These are phyloP conservation scores for Cyberlindnera petersonii DNA, from an alignment of 805 yeast genomes.

Conservation along the genomic window DNA sequence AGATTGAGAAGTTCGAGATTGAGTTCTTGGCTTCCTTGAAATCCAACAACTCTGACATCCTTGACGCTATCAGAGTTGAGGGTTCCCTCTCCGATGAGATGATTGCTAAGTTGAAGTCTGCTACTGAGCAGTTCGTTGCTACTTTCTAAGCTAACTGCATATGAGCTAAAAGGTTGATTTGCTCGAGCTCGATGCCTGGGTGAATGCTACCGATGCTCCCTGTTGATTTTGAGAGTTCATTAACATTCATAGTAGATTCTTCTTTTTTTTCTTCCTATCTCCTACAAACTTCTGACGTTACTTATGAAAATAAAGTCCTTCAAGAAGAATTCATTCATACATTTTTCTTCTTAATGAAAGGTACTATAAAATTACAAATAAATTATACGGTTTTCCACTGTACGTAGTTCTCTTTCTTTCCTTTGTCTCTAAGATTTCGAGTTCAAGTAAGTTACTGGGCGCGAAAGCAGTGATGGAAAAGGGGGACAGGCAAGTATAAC, in stretches of 20 bases:
- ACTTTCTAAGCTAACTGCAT: constrained; percentile 54
- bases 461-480: no score
- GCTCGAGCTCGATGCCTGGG: constrained; percentile 12
- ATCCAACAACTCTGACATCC: constrained; percentile 81
- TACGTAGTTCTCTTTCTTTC: not conserved
- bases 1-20: constrained; percentile 87
- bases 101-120: constrained; percentile 82
- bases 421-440: not conserved
- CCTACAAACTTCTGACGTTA: constrained; percentile 22
- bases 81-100: constrained; percentile 90
- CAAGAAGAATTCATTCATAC: constrained; percentile 17
- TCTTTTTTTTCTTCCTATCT: no score
- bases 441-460: no score
- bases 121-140: constrained; percentile 89
- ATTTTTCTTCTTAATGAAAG: constrained; percentile 20
- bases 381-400: constrained; percentile 3
- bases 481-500: no score
- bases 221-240: constrained; percentile 16
- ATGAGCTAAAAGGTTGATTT: constrained; percentile 3
- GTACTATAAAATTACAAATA: constrained; percentile 14
- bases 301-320: constrained; percentile 21
- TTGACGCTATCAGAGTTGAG: constrained; percentile 77
- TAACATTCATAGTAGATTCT: constrained; percentile 23
- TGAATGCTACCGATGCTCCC: constrained; percentile 2
- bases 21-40: constrained; percentile 89